Evolutionary conservation across 805 yeast genomes (phyloP), one percentile per base, ranked within the genome.

Genomic region (Zygoascus flipseniorum): DNA sequence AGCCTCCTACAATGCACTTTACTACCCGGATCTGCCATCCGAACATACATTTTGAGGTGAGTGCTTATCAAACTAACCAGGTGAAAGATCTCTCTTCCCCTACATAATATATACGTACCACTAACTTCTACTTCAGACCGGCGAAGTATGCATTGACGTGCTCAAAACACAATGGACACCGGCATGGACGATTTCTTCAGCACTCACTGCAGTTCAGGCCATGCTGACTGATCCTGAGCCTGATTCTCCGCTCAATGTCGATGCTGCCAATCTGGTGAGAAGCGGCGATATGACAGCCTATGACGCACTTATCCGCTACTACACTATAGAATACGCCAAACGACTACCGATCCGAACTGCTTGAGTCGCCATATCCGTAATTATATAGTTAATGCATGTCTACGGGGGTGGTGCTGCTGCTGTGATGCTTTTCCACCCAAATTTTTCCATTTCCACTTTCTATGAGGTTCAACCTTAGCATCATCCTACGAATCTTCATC

Each of bases 1-100:
- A 65, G 39, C 82, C 84, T 0, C 84, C 84, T 5, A 62, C 55
- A 11, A 72, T 79, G 59, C 60, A 57, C 45, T 80, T 79, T 57
- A 51, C 42, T n/a, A 63, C 65, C 18, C 58, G 51, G 18, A 68
- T 63, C 39, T 60, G 68, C 51, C 74, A 70, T 56, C 74, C 74
- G 1, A 70, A 70, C 47, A 63, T 70, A 51, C 65, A 68, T 53
- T 66, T 68, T 48, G 63, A 66, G 39, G 65, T 62, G 51, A 20
- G 56, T 53, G 11, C 28, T 4, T 23, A 23, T 6, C 28, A 23
- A 23, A 23, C 6, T 23, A 4, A n/a, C n/a, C 6, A 23, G 28
- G 28, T 23, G 28, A 23, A 23, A 23, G 28, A 23, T 6, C 28
- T 23, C 18, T 43, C 5, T 20, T 43, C n/a, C 10, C 23, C 20